These are phyloP conservation scores for Diphasiastrum complanatum DNA, from an alignment of 83 land plant genomes.

Conservation along the genomic window DNA sequence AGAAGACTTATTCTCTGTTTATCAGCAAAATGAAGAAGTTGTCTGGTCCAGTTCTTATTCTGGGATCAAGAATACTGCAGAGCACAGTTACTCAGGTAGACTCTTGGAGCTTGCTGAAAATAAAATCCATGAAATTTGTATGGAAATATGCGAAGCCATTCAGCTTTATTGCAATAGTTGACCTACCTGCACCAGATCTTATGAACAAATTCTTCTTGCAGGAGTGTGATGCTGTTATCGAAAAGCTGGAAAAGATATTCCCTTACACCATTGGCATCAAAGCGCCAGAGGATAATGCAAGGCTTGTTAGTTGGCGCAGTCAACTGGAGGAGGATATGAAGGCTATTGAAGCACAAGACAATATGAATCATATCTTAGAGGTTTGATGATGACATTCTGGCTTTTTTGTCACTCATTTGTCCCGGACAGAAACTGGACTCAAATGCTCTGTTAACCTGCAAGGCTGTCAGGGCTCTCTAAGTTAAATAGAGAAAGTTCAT, in stretches of 20 bases:
- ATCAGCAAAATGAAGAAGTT: constrained; percentile 57
- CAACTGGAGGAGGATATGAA: constrained; percentile 88
- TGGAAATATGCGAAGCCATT: too few species aligned
- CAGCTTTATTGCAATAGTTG: too few species aligned
- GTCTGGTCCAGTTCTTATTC: constrained; percentile 58
- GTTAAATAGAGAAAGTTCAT: too few species aligned
- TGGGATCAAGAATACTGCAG: constrained; percentile 59
- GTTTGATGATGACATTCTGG: constrained; percentile 29
- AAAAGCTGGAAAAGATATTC: constrained; percentile 44
- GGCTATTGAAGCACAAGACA: constrained; percentile 67
- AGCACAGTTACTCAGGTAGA: background rate
- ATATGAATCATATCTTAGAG: constrained; percentile 71
- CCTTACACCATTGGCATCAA: constrained; percentile 71
- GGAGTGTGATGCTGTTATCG: constrained; percentile 18
- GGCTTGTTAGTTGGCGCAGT: constrained; percentile 64
- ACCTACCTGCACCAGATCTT: too few species aligned
- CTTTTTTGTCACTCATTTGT: too few species aligned
- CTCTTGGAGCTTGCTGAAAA: too few species aligned
- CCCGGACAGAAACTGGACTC: too few species aligned
- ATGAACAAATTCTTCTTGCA: background rate
- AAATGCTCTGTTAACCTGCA: too few species aligned
- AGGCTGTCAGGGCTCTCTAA: too few species aligned
- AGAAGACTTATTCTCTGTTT: constrained; percentile 47
- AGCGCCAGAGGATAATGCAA: constrained; percentile 62
- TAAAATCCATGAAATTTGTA: too few species aligned